Evolutionary conservation across 2,329 filamentous ascomycete species (phyloP).

Genomic region (Xylariaceae sp.): DNA sequence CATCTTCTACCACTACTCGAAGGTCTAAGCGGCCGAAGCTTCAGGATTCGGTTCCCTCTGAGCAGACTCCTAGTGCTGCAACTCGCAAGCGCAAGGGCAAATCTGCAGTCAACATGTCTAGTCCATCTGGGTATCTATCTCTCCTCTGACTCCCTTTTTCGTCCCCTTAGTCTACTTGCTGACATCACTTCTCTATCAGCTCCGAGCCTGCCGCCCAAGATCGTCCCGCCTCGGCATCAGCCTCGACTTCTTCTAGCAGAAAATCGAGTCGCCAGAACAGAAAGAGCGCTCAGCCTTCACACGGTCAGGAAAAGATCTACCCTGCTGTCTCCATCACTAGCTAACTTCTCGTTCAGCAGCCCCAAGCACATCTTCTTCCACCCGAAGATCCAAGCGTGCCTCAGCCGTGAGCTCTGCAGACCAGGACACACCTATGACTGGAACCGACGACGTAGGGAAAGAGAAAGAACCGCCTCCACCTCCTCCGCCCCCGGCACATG

Average conservation of each 20-base stretch:
- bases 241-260: conserved; percentile 58
- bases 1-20: conserved; percentile 44
- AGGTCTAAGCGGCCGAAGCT: conserved; percentile 70
- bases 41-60: conserved; percentile 38
- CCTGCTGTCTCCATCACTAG: neutral
- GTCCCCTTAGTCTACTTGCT: conserved; percentile 15
- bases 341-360: conserved; percentile 20
- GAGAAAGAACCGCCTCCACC: conserved; percentile 41
- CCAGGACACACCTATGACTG: conserved; percentile 68
- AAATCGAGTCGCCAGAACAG: conserved; percentile 66
- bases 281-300: conserved; percentile 50
- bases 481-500: conserved; percentile 39
- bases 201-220: conserved; percentile 62
- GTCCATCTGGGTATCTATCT: conserved; percentile 56
- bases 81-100: conserved; percentile 59
- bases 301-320: conserved; percentile 33
- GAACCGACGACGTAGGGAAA: conserved; percentile 55
- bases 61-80: conserved; percentile 29
- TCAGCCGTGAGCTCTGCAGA: conserved; percentile 42
- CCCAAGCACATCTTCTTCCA: conserved; percentile 35
- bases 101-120: conserved; percentile 65
- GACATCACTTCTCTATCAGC: conserved; percentile 18
- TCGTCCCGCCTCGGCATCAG: conserved; percentile 46
- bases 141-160: conserved; percentile 3
- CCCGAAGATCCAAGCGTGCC: conserved; percentile 52